A percentile compares a stretch with the other conserved stretches of the same genome.
phyloP scores from a whole-genome alignment of 2,329 filamentous ascomycete species.

The Fusarium compactum region DNA sequence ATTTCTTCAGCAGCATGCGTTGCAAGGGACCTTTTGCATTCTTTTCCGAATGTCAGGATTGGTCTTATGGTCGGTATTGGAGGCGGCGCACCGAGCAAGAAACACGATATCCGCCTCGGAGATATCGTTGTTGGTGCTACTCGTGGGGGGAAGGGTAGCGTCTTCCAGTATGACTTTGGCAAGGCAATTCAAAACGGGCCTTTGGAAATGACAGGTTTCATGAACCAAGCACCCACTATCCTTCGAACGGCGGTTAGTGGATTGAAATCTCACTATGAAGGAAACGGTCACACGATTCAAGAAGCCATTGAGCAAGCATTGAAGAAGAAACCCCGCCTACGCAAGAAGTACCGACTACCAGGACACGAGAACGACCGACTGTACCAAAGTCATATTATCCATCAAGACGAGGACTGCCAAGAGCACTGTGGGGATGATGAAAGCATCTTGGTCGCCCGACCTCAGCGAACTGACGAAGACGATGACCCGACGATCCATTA shows the following conservation, averaged over 20 bases:
- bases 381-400: neutral
- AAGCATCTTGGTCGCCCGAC: fast-evolving
- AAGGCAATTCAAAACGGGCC: constrained; percentile 35
- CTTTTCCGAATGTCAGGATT: fast-evolving
- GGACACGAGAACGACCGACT: neutral
- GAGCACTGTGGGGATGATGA: neutral
- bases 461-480: fast-evolving
- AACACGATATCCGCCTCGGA: constrained; percentile 52
- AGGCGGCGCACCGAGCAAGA: constrained; percentile 51
- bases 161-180: constrained; percentile 47
- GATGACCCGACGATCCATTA: constrained; percentile 21
- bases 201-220: constrained; percentile 23
- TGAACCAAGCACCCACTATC: constrained; percentile 29
- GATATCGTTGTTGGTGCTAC: constrained; percentile 42
- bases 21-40: neutral
- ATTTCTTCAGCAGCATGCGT: fast-evolving
- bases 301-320: neutral
- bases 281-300: neutral
- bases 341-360: neutral
- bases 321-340: neutral
- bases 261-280: fast-evolving
- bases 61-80: constrained; percentile 51
- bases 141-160: constrained; percentile 16
- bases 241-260: neutral
- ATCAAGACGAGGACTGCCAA: neutral